Conservation (phyloP, 331 rosid genomes). For the Arachis monticola region DNA sequence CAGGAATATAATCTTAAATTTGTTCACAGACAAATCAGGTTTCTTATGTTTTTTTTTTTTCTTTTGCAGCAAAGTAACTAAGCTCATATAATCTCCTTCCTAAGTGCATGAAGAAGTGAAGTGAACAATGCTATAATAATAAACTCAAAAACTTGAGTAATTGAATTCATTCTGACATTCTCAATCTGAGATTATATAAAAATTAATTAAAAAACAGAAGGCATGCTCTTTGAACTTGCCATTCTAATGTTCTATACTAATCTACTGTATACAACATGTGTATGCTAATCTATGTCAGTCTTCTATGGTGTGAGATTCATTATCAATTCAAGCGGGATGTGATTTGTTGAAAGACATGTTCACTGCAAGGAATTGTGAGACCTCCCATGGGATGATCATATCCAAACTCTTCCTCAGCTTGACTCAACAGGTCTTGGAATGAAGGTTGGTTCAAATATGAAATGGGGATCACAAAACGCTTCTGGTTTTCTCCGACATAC, state of each 20-base stretch:
- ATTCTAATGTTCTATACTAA: not conserved
- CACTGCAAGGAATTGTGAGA: conserved; percentile 34
- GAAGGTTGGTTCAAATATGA: conserved; percentile 29
- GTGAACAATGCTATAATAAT: not conserved
- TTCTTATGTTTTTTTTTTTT: no score
- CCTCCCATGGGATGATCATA: conserved; percentile 43
- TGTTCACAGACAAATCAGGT: no score
- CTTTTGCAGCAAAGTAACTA: not conserved
- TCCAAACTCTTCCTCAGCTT: conserved; percentile 44
- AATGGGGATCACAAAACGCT: conserved; percentile 38
- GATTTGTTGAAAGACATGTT: not conserved
- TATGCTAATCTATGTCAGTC: not conserved
- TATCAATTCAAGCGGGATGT: not conserved
- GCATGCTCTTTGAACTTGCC: not conserved
- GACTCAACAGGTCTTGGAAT: conserved; percentile 19
- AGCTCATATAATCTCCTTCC: not conserved
- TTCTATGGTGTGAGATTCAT: not conserved
- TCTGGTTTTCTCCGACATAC: conserved; percentile 45
- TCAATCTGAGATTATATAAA: conserved; percentile 7
- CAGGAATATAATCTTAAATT: no score
- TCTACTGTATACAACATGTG: conserved; percentile 18
- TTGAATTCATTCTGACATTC: conserved; percentile 9
- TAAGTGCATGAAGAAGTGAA: conserved; percentile 3
- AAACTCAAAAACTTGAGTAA: conserved; percentile 4
- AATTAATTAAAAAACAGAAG: conserved; percentile 11